These are phyloP conservation scores for Prunus padus DNA, from an alignment of 306 rosid genomes.

Conservation along the genomic window DNA sequence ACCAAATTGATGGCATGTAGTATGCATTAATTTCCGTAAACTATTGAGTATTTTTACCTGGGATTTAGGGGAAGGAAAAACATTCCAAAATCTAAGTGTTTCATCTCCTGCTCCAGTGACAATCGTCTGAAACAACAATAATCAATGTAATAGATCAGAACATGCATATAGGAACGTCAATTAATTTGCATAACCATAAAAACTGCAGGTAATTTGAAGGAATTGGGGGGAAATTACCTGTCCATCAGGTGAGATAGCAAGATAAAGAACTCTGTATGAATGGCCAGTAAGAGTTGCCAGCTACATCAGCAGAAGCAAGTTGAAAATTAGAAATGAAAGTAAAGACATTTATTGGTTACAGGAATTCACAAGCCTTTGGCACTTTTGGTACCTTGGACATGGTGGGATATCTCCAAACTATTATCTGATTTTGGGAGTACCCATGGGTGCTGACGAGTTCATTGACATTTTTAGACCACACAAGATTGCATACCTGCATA, in stretches of 20 bases:
- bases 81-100: constrained; percentile 97
- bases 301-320: constrained; percentile 43
- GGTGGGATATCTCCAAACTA: constrained; percentile 97
- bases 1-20: not conserved
- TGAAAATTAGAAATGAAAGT: not conserved
- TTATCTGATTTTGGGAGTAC: constrained; percentile 95
- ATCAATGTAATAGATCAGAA: constrained; percentile 18
- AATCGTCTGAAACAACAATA: constrained; percentile 70
- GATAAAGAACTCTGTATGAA: constrained; percentile 91
- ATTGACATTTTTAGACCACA: constrained; percentile 97
- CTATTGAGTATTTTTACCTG: constrained; percentile 58
- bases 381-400: constrained; percentile 84
- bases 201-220: not conserved
- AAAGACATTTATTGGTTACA: not conserved
- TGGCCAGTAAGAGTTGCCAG: constrained; percentile 96
- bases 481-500: constrained; percentile 94
- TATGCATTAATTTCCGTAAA: not conserved
- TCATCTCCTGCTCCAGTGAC: constrained; percentile 99
- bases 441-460: constrained; percentile 99
- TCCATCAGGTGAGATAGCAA: constrained; percentile 97
- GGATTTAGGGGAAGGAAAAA: constrained; percentile 95
- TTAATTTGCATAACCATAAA: not conserved
- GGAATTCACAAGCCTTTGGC: not conserved
- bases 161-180: not conserved
- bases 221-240: constrained; percentile 52